Evolutionary conservation across 306 rosid species (phyloP), one percentile per base, ranked within the genome.

Genomic region (Castanea crenata): DNA sequence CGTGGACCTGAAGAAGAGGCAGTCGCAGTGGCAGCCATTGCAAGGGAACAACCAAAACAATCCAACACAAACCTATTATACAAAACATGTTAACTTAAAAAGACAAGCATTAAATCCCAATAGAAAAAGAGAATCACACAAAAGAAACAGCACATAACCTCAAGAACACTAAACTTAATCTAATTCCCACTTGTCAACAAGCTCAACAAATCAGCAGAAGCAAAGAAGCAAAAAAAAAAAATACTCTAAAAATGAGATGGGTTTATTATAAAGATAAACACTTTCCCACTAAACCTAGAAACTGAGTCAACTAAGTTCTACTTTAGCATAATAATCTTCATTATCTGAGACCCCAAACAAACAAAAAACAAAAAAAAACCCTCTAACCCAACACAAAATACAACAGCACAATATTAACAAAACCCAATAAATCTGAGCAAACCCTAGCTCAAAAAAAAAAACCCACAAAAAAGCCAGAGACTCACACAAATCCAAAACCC

Each of bases 21-120:
- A 74, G 94, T 89, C 65, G 92, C 96, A 82, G 90, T 81, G 73
- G 98, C 94, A 75, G 98, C 94, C 99, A 96, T 93, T 63, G 76
- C 83, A 90, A 88, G 67, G 29, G 52, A 82, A 81, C 74, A 74
- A 49, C 74, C 51, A 83, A 69, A 41, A 51, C 54, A 83, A 83
- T 70, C 78, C 68, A 77, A 16, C 63, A 73, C 20, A 61, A 75
- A 41, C 51, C 72, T 65, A 38, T 8, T 62, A 6, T 19, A 71
- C 6, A 71, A 19, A 44, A 71, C 13, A 71, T 5, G n/a, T 10
- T 11, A 68, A 68, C 23, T 68, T 35, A 18, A 34, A 34, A 76
- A 56, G n/a, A 12, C 75, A 57, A 77, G 46, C 29, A 56, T 46
- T 70, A 23, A 34, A 84, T 3, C 74, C 62, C 49, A 18, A 34